Conservation (phyloP, 2,329 filamentous ascomycete genomes). For the Eutypa lata region DNA sequence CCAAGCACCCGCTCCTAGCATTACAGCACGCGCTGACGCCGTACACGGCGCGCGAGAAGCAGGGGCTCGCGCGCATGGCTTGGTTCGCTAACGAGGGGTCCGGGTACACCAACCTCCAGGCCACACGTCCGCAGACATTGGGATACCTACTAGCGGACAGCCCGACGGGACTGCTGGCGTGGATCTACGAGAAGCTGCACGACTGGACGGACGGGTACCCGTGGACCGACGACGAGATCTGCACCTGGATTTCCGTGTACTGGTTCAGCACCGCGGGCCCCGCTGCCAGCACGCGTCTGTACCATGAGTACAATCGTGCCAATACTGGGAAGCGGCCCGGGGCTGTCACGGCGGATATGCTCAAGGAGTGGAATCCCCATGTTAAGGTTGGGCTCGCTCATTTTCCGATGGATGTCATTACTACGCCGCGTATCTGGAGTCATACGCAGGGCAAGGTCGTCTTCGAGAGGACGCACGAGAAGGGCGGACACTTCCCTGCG, state of each 20-base stretch:
- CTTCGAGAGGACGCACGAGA: conserved; percentile 1
- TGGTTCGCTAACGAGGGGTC: conserved; percentile 54
- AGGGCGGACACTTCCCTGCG: conserved; percentile 8
- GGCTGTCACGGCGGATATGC: background rate
- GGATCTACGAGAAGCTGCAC: conserved; percentile 74
- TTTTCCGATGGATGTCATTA: conserved; percentile 2
- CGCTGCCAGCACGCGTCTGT: background rate
- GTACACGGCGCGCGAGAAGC: conserved; percentile 46
- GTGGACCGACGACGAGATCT: conserved; percentile 70
- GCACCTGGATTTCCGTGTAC: conserved; percentile 72
- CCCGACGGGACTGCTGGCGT: conserved; percentile 65
- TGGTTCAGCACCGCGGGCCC: conserved; percentile 65
- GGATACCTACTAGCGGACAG: conserved; percentile 64
- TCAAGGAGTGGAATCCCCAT: background rate
- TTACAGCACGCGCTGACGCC: conserved; percentile 34
- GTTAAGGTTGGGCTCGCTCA: conserved; percentile 2
- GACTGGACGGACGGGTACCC: conserved; percentile 68
- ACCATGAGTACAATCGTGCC: background rate
- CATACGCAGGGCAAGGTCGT: conserved; percentile 4
- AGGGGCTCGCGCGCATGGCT: conserved; percentile 44
- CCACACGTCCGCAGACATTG: conserved; percentile 67
- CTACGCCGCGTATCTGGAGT: conserved; percentile 4
- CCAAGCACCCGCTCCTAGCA: background rate
- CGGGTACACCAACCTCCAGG: conserved; percentile 55
- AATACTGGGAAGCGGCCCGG: background rate